Evolutionary conservation across 805 yeast genomes (phyloP), one percentile per base, ranked within the genome.

Genomic region (Candida boleticola): DNA sequence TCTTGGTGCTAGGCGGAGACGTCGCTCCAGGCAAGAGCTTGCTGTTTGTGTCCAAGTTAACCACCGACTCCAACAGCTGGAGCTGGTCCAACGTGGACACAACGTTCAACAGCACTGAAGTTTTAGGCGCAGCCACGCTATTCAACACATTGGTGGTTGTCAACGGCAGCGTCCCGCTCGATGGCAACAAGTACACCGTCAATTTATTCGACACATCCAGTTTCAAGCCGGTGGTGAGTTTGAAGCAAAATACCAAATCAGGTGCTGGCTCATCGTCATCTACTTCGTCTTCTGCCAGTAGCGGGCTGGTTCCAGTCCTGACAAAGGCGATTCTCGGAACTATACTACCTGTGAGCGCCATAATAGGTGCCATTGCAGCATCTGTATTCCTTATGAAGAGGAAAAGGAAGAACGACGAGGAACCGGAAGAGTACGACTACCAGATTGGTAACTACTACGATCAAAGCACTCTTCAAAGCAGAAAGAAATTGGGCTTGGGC

Each of bases 1-100:
- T 80, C 0, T 54, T 86, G 7, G 69, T 83, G 35, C 43, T 84
- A 11, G 93, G 93, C 4, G 95, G 95, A 2, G 64, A 64, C 4
- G 35, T 46, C 61, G 73, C 18, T 51, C 58, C 3, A 58, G 65
- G 19, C 55, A 64, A 10, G 49, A 51, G 2, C 66, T 81, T 29
- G 5, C 36, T 21, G 29, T 38, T 31, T 16, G 61, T 72, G 51
- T 71, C 77, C 3, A 50, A 51, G 20, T 61, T 82, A 19, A 47
- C 62, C 26, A 55, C 70, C 23, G 48, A 54, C 13, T 48, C 60
- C 10, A 60, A 63, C 32, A 46, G 48, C 29, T 68, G 67, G 61
- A 56, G 54, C 18, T 76, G 81, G 84, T 48, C 61, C 52, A 22
- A 46, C 2, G 22, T 53, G 7, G 44, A 49, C 22, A 27, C 44